Conservation (phyloP, 768 basidiomycete species). For the Suillus discolor region DNA sequence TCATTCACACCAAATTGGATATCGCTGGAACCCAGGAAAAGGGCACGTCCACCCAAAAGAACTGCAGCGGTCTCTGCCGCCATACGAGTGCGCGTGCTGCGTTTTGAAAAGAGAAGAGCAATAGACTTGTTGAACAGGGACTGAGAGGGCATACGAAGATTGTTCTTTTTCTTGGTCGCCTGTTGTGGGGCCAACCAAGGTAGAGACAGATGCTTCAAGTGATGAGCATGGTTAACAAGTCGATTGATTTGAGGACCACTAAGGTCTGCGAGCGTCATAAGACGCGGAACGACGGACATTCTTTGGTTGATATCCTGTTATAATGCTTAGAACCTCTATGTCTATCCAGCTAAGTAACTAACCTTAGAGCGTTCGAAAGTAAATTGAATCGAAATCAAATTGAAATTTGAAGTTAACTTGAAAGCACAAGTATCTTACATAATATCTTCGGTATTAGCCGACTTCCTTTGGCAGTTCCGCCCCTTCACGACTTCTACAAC, state of each 20-base stretch:
- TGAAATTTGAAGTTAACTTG: background rate
- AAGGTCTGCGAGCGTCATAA: slow-evolving; percentile 91
- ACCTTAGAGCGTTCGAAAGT: background rate
- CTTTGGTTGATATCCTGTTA: background rate
- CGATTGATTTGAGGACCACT: slow-evolving; percentile 70
- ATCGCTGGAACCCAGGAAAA: slow-evolving; percentile 89
- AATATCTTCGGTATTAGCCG: slow-evolving; percentile 3
- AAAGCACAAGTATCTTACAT: background rate
- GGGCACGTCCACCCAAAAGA: slow-evolving; percentile 83
- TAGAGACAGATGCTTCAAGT: slow-evolving; percentile 61
- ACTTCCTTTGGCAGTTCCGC: slow-evolving; percentile 3
- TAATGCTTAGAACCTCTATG: background rate
- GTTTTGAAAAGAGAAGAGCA: slow-evolving; percentile 90
- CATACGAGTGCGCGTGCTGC: slow-evolving; percentile 90
- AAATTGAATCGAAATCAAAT: background rate
- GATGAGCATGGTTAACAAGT: slow-evolving; percentile 63
- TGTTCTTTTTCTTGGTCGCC: slow-evolving; percentile 30
- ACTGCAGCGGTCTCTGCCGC: slow-evolving; percentile 81
- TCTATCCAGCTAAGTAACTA: background rate
- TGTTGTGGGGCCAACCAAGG: slow-evolving; percentile 67
- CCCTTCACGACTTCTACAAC: slow-evolving; percentile 6
- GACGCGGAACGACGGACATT: slow-evolving; percentile 55
- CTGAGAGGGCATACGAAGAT: slow-evolving; percentile 65
- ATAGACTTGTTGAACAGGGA: slow-evolving; percentile 82
- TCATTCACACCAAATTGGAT: slow-evolving; percentile 98